phyloP scores from a whole-genome alignment of 345 rosid genomes.

The Tarenaya hassleriana region DNA sequence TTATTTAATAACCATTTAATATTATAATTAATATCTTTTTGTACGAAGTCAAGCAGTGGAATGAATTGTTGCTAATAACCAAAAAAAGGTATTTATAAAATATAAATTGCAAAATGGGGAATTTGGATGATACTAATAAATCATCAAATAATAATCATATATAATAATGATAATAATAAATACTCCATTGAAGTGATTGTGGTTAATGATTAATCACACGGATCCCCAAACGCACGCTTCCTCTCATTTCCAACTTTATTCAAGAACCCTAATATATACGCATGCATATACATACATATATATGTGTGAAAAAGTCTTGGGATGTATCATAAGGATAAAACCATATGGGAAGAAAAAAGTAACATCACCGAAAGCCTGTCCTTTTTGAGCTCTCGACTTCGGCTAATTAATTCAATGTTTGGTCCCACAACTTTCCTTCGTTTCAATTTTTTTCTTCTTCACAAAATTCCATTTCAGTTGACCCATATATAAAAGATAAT shows the following conservation, averaged over 20 bases:
- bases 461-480: not conserved
- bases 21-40: too few species aligned
- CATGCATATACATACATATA: not conserved
- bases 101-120: too few species aligned
- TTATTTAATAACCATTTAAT: too few species aligned
- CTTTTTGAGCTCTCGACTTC: slow-evolving; percentile 15
- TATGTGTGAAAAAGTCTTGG: slow-evolving; percentile 3
- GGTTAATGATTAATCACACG: slow-evolving; percentile 31
- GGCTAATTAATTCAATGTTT: too few species aligned
- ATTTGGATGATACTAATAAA: not conserved
- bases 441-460: slow-evolving; percentile 4
- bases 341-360: slow-evolving; percentile 25
- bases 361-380: slow-evolving; percentile 27
- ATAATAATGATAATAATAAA: slow-evolving; percentile 4
- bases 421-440: too few species aligned
- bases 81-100: not conserved
- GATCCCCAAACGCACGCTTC: slow-evolving; percentile 31
- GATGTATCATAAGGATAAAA: slow-evolving; percentile 16
- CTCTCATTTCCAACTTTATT: slow-evolving; percentile 21
- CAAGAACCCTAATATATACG: not conserved
- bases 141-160: not conserved
- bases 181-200: slow-evolving; percentile 10
- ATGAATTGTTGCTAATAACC: too few species aligned
- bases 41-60: too few species aligned
- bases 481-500: not conserved